phyloP scores from a whole-genome alignment of 1,284 basidiomycete species.

The Heterobasidion occidentale region DNA sequence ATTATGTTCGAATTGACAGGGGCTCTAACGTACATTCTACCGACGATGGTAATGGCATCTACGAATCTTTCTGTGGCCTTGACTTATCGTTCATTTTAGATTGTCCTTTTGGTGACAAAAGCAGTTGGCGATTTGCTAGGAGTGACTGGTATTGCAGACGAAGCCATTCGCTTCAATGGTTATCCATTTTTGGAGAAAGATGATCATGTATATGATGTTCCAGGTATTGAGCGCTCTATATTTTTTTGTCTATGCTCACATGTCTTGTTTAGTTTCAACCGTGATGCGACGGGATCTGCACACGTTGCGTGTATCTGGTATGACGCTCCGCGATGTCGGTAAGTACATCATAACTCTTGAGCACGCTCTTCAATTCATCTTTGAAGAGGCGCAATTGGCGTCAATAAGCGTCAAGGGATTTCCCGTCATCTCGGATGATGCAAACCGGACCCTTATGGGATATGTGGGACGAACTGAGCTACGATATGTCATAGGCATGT shows the following conservation, averaged over 20 bases:
- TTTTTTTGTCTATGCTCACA: constrained; percentile 1
- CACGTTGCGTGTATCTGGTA: constrained; percentile 67
- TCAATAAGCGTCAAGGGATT: constrained; percentile 83
- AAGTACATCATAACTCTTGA: constrained; percentile 17
- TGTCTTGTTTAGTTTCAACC: constrained; percentile 54
- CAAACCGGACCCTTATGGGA: constrained; percentile 63
- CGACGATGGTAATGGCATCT: constrained; percentile 77
- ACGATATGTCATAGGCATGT: constrained; percentile 75
- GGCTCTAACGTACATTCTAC: constrained; percentile 94
- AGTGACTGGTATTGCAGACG: constrained; percentile 91
- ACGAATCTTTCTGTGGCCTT: background rate
- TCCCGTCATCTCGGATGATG: constrained; percentile 70
- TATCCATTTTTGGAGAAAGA: constrained; percentile 95
- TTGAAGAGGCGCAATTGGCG: constrained; percentile 59
- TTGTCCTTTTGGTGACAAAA: constrained; percentile 94
- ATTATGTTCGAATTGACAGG: constrained; percentile 99
- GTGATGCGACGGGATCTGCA: constrained; percentile 84
- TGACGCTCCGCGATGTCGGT: constrained; percentile 77
- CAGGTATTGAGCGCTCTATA: constrained; percentile 44
- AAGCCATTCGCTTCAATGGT: constrained; percentile 95
- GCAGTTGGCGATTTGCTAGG: constrained; percentile 96
- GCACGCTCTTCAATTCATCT: background rate
- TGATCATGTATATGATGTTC: constrained; percentile 84
- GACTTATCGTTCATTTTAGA: constrained; percentile 37
- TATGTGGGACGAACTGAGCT: constrained; percentile 88